These are phyloP conservation scores for Fusarium compactum DNA, from an alignment of 2,329 filamentous ascomycete species.

Conservation along the genomic window DNA sequence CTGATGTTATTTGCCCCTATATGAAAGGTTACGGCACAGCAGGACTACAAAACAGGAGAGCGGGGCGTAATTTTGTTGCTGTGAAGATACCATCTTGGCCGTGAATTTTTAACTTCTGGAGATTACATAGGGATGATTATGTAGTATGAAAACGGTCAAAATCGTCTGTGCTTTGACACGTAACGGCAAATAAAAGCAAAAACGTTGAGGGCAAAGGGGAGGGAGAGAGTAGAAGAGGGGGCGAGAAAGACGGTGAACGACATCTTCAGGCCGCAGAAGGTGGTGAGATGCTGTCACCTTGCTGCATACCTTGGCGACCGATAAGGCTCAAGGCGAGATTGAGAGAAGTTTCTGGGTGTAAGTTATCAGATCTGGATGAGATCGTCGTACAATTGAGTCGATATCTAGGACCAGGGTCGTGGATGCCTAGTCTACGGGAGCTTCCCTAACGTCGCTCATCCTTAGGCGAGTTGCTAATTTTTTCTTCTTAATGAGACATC, in stretches of 20 bases:
- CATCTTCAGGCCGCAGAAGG: background rate
- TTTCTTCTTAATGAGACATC: rapidly evolving
- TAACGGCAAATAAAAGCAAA: background rate
- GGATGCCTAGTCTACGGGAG: background rate
- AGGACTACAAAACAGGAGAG: background rate
- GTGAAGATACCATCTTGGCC: background rate
- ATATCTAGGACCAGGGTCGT: background rate
- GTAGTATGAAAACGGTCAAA: background rate
- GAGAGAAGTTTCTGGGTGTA: too few relatives aligned
- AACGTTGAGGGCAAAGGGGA: rapidly evolving
- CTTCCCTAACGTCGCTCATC: background rate
- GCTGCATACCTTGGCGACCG: background rate
- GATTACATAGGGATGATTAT: background rate
- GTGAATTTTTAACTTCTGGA: background rate
- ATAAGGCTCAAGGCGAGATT: background rate
- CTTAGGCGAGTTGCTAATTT: background rate
- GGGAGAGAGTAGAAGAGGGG: background rate
- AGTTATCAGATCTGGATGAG: background rate
- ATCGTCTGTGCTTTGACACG: background rate
- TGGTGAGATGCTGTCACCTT: background rate
- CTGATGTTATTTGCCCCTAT: too few relatives aligned
- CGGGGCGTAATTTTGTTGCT: conserved; percentile 1
- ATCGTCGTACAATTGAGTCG: background rate
- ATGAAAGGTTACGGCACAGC: background rate
- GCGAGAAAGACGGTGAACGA: background rate